Conservation (phyloP, 164 flowering plant species). For the Aristolochia californica region DNA sequence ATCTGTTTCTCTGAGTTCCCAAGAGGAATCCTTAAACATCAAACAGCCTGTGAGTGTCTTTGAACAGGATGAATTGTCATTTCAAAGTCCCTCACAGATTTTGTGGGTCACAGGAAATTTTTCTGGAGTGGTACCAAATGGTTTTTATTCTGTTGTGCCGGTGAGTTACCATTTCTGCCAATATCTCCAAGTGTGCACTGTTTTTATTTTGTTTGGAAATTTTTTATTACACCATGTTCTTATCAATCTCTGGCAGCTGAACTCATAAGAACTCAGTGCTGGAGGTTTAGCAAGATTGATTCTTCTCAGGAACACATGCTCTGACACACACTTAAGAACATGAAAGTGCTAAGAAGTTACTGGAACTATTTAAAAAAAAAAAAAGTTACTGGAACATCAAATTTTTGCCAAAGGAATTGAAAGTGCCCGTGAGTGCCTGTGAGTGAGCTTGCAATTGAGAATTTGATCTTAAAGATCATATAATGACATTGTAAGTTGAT, state of each 20-base stretch:
- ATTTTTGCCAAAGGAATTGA: too few relatives aligned
- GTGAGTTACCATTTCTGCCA: conserved; percentile 31
- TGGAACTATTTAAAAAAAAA: too few relatives aligned
- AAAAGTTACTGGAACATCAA: too few relatives aligned
- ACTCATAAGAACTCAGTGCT: not conserved
- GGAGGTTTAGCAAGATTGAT: too few relatives aligned
- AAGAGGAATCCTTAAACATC: conserved; percentile 31
- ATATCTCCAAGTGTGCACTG: not conserved
- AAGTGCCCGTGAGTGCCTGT: too few relatives aligned
- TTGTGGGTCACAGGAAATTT: conserved; percentile 82
- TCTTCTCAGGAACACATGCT: too few relatives aligned
- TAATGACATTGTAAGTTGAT: too few relatives aligned
- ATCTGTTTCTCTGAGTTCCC: conserved; percentile 59
- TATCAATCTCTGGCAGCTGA: not conserved
- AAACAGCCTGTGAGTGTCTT: conserved; percentile 24
- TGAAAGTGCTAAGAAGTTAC: too few relatives aligned
- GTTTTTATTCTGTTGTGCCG: conserved; percentile 82
- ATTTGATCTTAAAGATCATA: too few relatives aligned
- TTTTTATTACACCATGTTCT: not conserved
- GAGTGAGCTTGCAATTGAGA: too few relatives aligned
- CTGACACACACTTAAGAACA: too few relatives aligned
- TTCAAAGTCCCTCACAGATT: conserved; percentile 63
- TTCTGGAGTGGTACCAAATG: conserved; percentile 83
- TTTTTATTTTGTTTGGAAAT: not conserved
- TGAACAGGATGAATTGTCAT: conserved; percentile 41